Conservation (phyloP, 495 filamentous ascomycete genomes). For the Tuber aestivum region DNA sequence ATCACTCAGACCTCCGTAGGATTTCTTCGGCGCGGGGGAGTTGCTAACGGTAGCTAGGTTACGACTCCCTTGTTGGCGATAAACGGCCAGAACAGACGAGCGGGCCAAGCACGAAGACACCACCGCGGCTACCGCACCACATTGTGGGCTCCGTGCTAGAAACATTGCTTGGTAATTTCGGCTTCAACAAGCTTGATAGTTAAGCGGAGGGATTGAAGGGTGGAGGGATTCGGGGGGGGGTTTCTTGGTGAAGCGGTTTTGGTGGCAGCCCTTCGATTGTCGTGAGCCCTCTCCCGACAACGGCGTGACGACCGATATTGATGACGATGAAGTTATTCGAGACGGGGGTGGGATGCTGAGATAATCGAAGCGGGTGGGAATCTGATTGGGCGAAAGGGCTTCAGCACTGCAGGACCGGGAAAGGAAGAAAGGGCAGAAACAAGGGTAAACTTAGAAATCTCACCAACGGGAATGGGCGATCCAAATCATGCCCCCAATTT, state of each 20-base stretch:
- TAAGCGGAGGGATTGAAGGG: constrained; percentile 6
- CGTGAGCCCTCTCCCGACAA: constrained; percentile 9
- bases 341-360: constrained; percentile 20
- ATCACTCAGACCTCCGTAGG: constrained; percentile 80
- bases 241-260: constrained; percentile 11
- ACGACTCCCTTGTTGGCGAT: constrained; percentile 40
- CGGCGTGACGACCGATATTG: constrained; percentile 9
- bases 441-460: not conserved
- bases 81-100: constrained; percentile 12
- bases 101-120: constrained; percentile 16
- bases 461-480: not conserved
- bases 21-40: constrained; percentile 59
- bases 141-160: constrained; percentile 24
- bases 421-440: not conserved
- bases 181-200: constrained; percentile 1
- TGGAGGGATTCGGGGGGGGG: not conserved
- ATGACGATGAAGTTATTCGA: constrained; percentile 18
- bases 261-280: constrained; percentile 17
- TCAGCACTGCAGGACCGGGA: not conserved
- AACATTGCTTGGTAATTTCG: constrained; percentile 19
- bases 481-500: not conserved
- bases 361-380: constrained; percentile 19
- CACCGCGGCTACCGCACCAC: constrained; percentile 6
- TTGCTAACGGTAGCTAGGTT: constrained; percentile 88
- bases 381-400: constrained; percentile 19